Percentiles rank a stretch among this genome's conserved stretches.
Conservation (phyloP, 805 yeast genomes). For the Nematodospora valgi region DNA sequence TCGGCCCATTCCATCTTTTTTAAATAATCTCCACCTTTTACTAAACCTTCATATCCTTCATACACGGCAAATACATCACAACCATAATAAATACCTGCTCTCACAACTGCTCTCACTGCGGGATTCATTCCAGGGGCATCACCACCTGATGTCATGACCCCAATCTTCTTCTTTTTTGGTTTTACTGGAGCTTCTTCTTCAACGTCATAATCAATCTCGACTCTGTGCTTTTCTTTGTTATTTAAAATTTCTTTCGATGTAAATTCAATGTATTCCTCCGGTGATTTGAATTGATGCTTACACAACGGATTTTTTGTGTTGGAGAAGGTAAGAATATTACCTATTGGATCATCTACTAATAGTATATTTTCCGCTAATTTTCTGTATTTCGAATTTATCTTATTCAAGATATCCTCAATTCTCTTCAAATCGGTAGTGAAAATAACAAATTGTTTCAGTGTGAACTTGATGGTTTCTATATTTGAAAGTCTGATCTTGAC, state of each 20-base stretch:
- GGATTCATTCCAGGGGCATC: conserved; percentile 84
- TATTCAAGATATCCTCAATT: conserved; percentile 17
- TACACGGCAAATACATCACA: conserved; percentile 66
- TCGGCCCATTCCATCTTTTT: conserved; percentile 68
- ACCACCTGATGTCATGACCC: conserved; percentile 80
- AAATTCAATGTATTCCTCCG: conserved; percentile 26
- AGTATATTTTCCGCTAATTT: conserved; percentile 11
- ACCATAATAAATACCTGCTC: conserved; percentile 62
- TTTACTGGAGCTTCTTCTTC: conserved; percentile 7
- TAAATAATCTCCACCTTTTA: conserved; percentile 59
- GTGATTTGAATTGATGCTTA: conserved; percentile 15
- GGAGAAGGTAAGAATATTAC: conserved; percentile 28
- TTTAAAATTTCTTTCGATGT: conserved; percentile 21
- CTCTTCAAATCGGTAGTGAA: conserved; percentile 28
- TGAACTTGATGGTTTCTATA: conserved; percentile 2
- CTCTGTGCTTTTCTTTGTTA: conserved; percentile 2
- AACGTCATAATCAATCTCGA: background rate
- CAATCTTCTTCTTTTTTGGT: conserved; percentile 46
- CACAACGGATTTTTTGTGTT: conserved; percentile 20
- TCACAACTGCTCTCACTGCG: conserved; percentile 67
- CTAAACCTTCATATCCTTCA: conserved; percentile 76
- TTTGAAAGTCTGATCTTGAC: conserved; percentile 34
- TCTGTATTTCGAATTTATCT: conserved; percentile 6
- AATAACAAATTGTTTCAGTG: conserved; percentile 22
- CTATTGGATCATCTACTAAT: conserved; percentile 30